Conservation (phyloP, 2,329 filamentous ascomycete species). For the Chrysoporthe austroafricana region DNA sequence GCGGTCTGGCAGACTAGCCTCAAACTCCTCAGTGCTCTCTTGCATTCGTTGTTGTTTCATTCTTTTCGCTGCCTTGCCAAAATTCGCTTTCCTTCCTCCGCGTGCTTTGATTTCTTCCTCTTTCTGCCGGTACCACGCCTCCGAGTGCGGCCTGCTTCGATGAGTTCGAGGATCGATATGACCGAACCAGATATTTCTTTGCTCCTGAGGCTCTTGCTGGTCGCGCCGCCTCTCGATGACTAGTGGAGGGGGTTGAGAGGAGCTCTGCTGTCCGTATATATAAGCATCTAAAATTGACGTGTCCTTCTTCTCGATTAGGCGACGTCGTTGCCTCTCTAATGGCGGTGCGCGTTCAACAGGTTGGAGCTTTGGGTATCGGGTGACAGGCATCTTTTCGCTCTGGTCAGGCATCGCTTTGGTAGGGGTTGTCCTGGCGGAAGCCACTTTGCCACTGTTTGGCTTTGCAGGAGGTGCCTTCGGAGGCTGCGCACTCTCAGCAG, state of each 20-base stretch:
- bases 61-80: slow-evolving; percentile 49
- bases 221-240: slow-evolving; percentile 27
- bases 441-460: background rate
- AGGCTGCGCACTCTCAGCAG: background rate
- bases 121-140: slow-evolving; percentile 53
- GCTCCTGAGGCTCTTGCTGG: slow-evolving; percentile 21
- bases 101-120: slow-evolving; percentile 53
- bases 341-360: slow-evolving; percentile 13
- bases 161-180: slow-evolving; percentile 57
- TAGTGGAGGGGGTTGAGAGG: slow-evolving; percentile 31
- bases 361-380: slow-evolving; percentile 1
- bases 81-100: slow-evolving; percentile 53
- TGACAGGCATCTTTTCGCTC: slow-evolving; percentile 6
- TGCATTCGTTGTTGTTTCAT: slow-evolving; percentile 39
- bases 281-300: slow-evolving; percentile 32
- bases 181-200: slow-evolving; percentile 44
- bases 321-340: slow-evolving; percentile 24
- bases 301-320: slow-evolving; percentile 20
- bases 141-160: slow-evolving; percentile 47
- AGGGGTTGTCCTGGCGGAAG: background rate
- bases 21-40: slow-evolving; percentile 30
- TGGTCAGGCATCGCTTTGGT: slow-evolving; percentile 4
- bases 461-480: background rate
- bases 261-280: slow-evolving; percentile 35
- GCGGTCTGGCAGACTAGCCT: slow-evolving; percentile 47